Percentiles rank a stretch among this genome's conserved stretches.
Evolutionary conservation across 805 yeast genomes (phyloP).

Genomic region (Saccharomycopsis guyanensis): DNA sequence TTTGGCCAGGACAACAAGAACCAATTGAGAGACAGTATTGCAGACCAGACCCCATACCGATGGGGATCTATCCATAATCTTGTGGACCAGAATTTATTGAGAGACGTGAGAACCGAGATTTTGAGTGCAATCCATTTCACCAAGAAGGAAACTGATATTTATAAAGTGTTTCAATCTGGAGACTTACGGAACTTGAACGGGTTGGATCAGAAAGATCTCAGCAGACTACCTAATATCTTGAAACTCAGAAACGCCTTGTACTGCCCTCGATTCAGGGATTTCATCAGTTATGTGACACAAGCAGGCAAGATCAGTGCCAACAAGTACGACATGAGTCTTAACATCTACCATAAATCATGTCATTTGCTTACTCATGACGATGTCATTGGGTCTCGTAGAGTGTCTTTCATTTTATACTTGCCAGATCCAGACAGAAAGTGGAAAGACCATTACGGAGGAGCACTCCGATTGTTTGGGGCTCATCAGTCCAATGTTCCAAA

Average conservation of each 20-base stretch:
- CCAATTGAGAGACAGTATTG: constrained; percentile 36
- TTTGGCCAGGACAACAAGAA: constrained; percentile 37
- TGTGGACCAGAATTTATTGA: constrained; percentile 66
- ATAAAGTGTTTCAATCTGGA: constrained; percentile 84
- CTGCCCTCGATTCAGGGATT: constrained; percentile 75
- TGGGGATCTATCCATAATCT: constrained; percentile 82
- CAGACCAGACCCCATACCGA: constrained; percentile 64
- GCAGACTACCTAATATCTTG: constrained; percentile 64
- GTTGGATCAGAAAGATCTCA: constrained; percentile 64
- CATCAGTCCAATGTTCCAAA: constrained; percentile 84
- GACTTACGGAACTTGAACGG: constrained; percentile 91
- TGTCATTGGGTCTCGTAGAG: constrained; percentile 91
- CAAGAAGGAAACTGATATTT: constrained; percentile 93
- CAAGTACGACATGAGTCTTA: constrained; percentile 87
- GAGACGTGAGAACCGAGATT: constrained; percentile 80
- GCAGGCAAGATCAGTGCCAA: constrained; percentile 87
- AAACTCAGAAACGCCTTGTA: constrained; percentile 83
- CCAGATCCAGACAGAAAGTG: constrained; percentile 88
- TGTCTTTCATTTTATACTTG: constrained; percentile 84
- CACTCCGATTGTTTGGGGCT: constrained; percentile 77
- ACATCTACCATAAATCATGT: constrained; percentile 87
- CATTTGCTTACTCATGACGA: constrained; percentile 95
- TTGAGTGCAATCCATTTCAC: constrained; percentile 81
- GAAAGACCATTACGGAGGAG: constrained; percentile 94
- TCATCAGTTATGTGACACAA: constrained; percentile 68